Conservation (phyloP, 2,329 filamentous ascomycete genomes). For the Hypomyces rosellus region DNA sequence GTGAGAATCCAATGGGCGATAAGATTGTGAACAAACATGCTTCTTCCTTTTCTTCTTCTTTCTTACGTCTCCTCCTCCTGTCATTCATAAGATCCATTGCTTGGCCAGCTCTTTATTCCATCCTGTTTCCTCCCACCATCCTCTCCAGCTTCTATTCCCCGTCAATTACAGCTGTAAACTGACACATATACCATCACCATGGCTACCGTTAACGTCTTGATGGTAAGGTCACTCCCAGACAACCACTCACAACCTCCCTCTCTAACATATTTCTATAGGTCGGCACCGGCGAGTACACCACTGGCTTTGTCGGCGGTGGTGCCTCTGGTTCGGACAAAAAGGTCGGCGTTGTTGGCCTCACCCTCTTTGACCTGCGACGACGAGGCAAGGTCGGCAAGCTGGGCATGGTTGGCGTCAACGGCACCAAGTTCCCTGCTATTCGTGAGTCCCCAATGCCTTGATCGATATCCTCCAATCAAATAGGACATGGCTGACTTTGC, state of each 20-base stretch:
- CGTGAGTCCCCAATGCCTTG: slow-evolving; percentile 46
- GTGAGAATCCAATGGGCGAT: not conserved
- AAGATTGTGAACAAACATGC: not conserved
- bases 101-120: not conserved
- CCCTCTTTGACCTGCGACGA: slow-evolving; percentile 80
- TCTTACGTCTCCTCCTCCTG: not conserved
- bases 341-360: slow-evolving; percentile 86
- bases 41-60: not conserved
- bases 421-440: slow-evolving; percentile 85
- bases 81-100: not conserved
- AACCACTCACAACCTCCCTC: not conserved
- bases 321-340: slow-evolving; percentile 91
- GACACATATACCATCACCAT: slow-evolving; percentile 29
- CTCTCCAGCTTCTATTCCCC: no score
- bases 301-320: slow-evolving; percentile 80
- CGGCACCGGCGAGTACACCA: slow-evolving; percentile 94
- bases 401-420: slow-evolving; percentile 85
- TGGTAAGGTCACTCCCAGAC: slow-evolving; percentile 40
- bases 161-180: not conserved
- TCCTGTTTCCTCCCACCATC: no score
- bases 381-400: slow-evolving; percentile 82
- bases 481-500: not conserved
- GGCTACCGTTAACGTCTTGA: slow-evolving; percentile 61
- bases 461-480: not conserved
- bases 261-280: slow-evolving; percentile 46